Base-by-base conservation (phyloP, 2,329 filamentous ascomycete genomes). In the Berkeleyomyces basicola region DNA sequence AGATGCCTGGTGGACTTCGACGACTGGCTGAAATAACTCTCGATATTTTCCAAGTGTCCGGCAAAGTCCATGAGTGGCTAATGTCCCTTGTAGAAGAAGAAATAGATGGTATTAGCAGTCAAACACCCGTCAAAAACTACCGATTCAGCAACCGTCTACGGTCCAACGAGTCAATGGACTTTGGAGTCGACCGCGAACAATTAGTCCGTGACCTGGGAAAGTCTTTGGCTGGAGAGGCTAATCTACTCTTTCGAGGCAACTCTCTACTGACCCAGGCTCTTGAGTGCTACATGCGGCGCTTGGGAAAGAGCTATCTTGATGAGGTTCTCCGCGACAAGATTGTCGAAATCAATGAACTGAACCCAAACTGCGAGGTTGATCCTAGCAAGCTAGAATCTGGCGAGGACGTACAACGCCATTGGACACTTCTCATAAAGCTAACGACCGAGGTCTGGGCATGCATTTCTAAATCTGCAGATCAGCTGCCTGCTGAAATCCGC, bases 31-130 rank as follows among this genome's bases (percentile, higher is more conserved):
- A 96, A 70, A 84, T 87, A 37, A 82, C 97, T 44, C 76, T 97
- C 66, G 95, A 97, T 71, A 95, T 99, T 61, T 99, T 92, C 69
- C 93, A 99, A 70, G 91, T 95, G 2, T 92, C 90, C 2, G 90
- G 89, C 0, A 82, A 83, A 44, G 87, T 88, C 2, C 81, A 81
- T 51, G 90, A 96, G 64, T 99, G 93, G 93, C 80, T 99, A 31
- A 93, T 90, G 78, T 85, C 89, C 2, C 77, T 99, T 47, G 88
- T 96, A 0, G 93, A 99, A 72, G 92, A 97, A 70, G 93, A 99
- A 72, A 97, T 99, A 63, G 93, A 97, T 69, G 92, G 92, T 0
- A 85, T 93, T 16, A 83, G 90, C 62, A 95, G 86, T 70, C 90
- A 96, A 68, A 83, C 84, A 11, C 83, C 86, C 0, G 81, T 86